Evolutionary conservation across 208 protist species (phyloP).

Genomic region (Leishmania tarentolae): DNA sequence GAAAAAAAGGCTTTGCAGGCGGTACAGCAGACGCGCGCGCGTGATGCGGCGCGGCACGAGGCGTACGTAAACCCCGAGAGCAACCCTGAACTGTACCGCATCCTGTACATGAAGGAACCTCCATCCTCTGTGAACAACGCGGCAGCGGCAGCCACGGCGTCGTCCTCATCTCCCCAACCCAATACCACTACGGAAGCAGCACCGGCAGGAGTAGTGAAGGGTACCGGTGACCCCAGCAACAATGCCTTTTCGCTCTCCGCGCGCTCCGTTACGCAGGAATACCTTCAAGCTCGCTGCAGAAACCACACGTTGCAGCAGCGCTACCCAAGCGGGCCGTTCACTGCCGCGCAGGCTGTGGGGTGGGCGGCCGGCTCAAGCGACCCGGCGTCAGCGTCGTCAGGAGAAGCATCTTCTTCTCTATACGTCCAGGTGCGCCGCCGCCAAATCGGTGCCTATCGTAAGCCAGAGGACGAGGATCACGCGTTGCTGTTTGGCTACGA

Average conservation of each 20-base stretch:
- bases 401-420: not conserved
- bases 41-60: conserved; percentile 35
- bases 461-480: conserved; percentile 66
- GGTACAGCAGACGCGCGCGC: conserved; percentile 46
- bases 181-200: not conserved
- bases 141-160: not conserved
- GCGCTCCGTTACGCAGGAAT: conserved; percentile 21
- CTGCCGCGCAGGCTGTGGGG: conserved; percentile 54
- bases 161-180: not conserved
- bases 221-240: not conserved
- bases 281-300: conserved; percentile 45
- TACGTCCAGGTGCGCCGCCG: conserved; percentile 6
- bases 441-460: conserved; percentile 37
- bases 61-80: conserved; percentile 34
- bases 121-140: conserved; percentile 1
- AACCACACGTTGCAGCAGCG: conserved; percentile 43
- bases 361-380: conserved; percentile 28
- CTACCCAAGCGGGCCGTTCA: conserved; percentile 47
- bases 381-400: not conserved
- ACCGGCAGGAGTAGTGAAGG: not conserved
- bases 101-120: conserved; percentile 40
- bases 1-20: conserved; percentile 24
- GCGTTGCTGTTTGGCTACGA: conserved; percentile 63
- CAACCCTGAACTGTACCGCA: conserved; percentile 55
- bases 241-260: not conserved